phyloP scores from a whole-genome alignment of 2,329 filamentous ascomycete species.

The Clathrospora elynae region DNA sequence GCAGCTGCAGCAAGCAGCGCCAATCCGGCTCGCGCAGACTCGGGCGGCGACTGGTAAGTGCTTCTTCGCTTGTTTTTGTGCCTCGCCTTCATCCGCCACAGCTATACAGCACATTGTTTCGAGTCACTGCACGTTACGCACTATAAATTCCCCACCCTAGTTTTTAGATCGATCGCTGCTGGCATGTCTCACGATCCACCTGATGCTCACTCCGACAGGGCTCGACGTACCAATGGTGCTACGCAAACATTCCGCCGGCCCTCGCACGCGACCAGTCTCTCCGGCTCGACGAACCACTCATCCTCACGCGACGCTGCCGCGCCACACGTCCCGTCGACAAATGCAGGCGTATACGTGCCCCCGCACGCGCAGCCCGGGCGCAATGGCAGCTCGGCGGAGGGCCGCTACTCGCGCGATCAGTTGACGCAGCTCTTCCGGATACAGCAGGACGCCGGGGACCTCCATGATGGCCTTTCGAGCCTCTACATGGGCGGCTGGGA shows the following conservation, averaged over 20 bases:
- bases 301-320: constrained; percentile 38
- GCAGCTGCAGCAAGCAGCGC: constrained; percentile 54
- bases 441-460: constrained; percentile 59
- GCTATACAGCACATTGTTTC: constrained; percentile 14
- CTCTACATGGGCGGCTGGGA: constrained; percentile 81
- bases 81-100: constrained; percentile 10
- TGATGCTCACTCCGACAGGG: constrained; percentile 52
- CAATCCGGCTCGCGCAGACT: constrained; percentile 51
- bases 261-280: constrained; percentile 62
- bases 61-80: constrained; percentile 8
- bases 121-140: constrained; percentile 15
- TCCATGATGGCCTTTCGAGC: constrained; percentile 65
- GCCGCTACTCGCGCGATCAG: constrained; percentile 78
- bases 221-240: constrained; percentile 68
- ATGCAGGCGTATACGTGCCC: constrained; percentile 62
- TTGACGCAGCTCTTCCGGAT: constrained; percentile 74
- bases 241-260: constrained; percentile 70
- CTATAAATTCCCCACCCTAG: constrained; percentile 9
- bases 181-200: constrained; percentile 9
- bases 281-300: constrained; percentile 47
- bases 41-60: constrained; percentile 55
- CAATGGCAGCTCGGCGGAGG: constrained; percentile 60
- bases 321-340: constrained; percentile 41
- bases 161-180: constrained; percentile 16
- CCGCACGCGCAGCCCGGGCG: constrained; percentile 64